These are phyloP conservation scores for Alternaria atra DNA, from an alignment of 2,329 filamentous ascomycete species.

Conservation along the genomic window DNA sequence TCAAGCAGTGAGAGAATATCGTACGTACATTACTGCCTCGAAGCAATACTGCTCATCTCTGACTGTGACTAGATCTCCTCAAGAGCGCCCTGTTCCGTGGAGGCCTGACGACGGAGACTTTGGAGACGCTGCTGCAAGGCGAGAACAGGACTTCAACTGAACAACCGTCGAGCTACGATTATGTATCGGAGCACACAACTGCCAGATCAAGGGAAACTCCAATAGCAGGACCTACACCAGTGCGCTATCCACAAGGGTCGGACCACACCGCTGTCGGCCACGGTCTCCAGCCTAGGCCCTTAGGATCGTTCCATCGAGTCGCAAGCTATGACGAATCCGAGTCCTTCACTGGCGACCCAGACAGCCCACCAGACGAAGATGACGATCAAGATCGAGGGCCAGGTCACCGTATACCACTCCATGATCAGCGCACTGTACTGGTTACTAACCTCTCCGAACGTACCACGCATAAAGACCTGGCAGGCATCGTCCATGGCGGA, in stretches of 20 bases:
- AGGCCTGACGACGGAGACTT: conserved; percentile 59
- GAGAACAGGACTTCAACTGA: conserved; percentile 30
- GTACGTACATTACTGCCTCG: conserved; percentile 51
- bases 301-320: conserved; percentile 21
- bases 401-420: conserved; percentile 29
- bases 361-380: conserved; percentile 17
- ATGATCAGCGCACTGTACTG: conserved; percentile 65
- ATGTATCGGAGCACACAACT: conserved; percentile 26
- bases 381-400: conserved; percentile 6
- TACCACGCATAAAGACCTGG: conserved; percentile 72
- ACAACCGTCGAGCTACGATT: conserved; percentile 22
- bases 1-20: conserved; percentile 61
- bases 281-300: conserved; percentile 22
- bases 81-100: conserved; percentile 59
- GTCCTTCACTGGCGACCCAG: conserved; percentile 22
- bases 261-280: conserved; percentile 34
- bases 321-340: conserved; percentile 30
- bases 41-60: neutral
- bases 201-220: conserved; percentile 17
- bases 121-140: conserved; percentile 57
- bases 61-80: conserved; percentile 52
- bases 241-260: conserved; percentile 20
- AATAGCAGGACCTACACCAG: conserved; percentile 15
- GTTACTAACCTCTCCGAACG: conserved; percentile 69
- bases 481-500: conserved; percentile 72